Base-by-base conservation (phyloP, 495 filamentous ascomycete species). In the Daldinia grandis region DNA sequence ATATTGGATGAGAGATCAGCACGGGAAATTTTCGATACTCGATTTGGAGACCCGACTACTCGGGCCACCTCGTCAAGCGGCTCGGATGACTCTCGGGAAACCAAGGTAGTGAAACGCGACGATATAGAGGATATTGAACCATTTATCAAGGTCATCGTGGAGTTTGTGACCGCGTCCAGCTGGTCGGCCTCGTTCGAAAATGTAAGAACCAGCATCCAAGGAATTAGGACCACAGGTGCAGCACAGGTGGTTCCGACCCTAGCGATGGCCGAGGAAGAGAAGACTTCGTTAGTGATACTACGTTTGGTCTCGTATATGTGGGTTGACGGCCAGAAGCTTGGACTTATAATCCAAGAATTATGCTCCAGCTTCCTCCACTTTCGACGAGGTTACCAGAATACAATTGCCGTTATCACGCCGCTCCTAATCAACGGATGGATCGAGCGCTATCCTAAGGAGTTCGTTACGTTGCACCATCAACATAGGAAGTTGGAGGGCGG, bases 321-420 rank as follows among this genome's bases (percentile, higher is more conserved):
- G 84, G 83, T 89, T 17, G 87, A 90, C 66, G 76, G 78, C 53
- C 83, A 82, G 53, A 90, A 89, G 74, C 80, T 90, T 24, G 81
- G 84, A 49, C 69, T 84, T 14, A 72, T 90, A 37, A 84, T 90
- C 35, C 85, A 89, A 62, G 88, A 90, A 75, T 79, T 90, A 17
- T 86, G 87, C 69, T 86, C 86, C 31, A 87, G 83, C 67, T 90
- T 89, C 75, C 77, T 90, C 54, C 86, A 88, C 65, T 84, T 89
- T 60, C 85, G 86, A 58, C 89, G 86, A 74, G 69, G 83, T 3
- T 87, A 84, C 58, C 88, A 90, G 69, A 89, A 87, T 64, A 84
- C 85, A 17, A 81, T 90, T 15, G 88, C 88, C 27, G 76, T 87
- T 17, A 79, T 89, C 40, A 77, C 86, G 4, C 87, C 88, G 1